Evolutionary conservation across 1,139 yeast genomes (phyloP).

Genomic region (Protomyces lactucae-debilis): DNA sequence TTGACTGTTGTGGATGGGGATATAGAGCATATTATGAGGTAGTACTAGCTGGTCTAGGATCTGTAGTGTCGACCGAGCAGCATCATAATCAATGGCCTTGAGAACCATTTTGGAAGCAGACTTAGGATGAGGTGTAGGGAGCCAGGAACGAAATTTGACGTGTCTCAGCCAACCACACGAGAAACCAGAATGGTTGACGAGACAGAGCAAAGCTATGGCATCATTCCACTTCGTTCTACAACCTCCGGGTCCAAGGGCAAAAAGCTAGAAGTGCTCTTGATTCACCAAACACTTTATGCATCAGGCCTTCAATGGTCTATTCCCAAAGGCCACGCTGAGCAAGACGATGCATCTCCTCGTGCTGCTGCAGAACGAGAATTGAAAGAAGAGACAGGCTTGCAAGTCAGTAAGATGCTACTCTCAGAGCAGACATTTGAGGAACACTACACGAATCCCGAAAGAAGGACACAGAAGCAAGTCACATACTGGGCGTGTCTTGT

Average conservation of each 20-base stretch:
- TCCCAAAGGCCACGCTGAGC: neutral
- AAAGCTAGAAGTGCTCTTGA: neutral
- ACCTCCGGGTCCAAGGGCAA: neutral
- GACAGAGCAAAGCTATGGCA: neutral
- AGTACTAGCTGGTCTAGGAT: conserved; percentile 76
- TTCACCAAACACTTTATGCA: neutral
- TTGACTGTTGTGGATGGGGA: conserved; percentile 53
- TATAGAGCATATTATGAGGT: conserved; percentile 72
- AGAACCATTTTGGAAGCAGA: conserved; percentile 12
- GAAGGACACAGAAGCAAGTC: neutral
- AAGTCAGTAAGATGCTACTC: neutral
- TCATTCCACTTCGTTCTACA: neutral
- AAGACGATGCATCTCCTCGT: neutral
- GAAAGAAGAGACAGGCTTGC: neutral
- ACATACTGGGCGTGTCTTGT: neutral
- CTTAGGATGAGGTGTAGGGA: neutral
- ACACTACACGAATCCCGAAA: neutral
- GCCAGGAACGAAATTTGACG: neutral
- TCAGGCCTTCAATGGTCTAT: neutral
- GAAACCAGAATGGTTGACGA: neutral
- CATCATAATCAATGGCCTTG: conserved; percentile 32
- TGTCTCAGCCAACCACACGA: neutral
- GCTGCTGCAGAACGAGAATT: neutral
- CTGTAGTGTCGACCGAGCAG: conserved; percentile 42
- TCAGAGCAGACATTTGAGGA: neutral